Percentiles rank a stretch among this genome's conserved stretches.
Conservation (phyloP, 225 moss, liverwort and hornwort genomes). For the Physcomitrellopsis africana region DNA sequence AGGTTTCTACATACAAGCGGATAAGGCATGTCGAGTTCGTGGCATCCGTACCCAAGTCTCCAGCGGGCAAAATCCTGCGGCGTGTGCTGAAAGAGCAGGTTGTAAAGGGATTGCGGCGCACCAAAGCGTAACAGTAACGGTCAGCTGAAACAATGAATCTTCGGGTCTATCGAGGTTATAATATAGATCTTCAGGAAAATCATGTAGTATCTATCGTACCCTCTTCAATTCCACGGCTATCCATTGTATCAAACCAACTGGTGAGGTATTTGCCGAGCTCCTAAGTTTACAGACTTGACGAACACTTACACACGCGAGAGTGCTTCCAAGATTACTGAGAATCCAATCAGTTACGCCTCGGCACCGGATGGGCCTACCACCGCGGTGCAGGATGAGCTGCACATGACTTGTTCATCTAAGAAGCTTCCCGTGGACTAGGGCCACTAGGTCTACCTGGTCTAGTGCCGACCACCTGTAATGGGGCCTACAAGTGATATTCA, state of each 20-base stretch:
- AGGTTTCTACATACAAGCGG: slow-evolving; percentile 61
- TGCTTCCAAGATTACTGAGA: background rate
- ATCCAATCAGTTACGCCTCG: no score
- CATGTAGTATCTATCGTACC: no score
- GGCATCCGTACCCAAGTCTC: slow-evolving; percentile 53
- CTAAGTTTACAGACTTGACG: no score
- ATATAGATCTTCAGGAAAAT: no score
- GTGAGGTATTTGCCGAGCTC: no score
- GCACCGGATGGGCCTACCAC: background rate
- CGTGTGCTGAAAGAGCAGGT: slow-evolving; percentile 49
- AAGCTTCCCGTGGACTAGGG: background rate
- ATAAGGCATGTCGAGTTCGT: slow-evolving; percentile 51
- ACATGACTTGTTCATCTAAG: background rate
- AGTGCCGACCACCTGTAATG: slow-evolving; percentile 10
- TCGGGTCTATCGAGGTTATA: no score
- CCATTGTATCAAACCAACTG: no score
- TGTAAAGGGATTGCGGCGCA: background rate
- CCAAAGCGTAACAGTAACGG: no score
- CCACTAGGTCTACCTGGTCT: background rate
- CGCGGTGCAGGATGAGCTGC: background rate
- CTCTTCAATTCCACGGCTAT: no score
- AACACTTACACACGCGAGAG: no score
- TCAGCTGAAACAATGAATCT: no score
- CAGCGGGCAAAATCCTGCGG: slow-evolving; percentile 63
- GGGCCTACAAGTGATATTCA: slow-evolving; percentile 15